phyloP scores from a whole-genome alignment of 495 filamentous ascomycete genomes.

The Trichoderma reesei region DNA sequence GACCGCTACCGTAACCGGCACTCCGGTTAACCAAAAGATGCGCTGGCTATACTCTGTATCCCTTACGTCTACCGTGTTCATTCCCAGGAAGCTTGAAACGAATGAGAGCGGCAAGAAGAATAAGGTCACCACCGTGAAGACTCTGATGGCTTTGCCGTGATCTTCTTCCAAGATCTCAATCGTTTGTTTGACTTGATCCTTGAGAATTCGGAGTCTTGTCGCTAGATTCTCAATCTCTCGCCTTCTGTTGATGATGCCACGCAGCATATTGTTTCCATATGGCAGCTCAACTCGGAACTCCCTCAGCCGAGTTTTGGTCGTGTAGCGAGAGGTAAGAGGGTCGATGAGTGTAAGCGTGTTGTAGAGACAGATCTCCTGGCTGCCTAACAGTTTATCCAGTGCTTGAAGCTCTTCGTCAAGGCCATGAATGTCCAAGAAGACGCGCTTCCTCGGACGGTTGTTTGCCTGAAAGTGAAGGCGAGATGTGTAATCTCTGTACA shows the following conservation, averaged over 20 bases:
- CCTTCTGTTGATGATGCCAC: neutral
- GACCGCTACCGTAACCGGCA: conserved; percentile 27
- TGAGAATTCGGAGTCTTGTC: conserved; percentile 6
- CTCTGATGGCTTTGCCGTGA: conserved; percentile 19
- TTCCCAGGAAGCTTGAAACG: conserved; percentile 17
- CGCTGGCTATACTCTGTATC: conserved; percentile 25
- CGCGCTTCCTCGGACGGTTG: conserved; percentile 11
- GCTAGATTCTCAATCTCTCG: conserved; percentile 7
- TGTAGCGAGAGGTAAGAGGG: neutral
- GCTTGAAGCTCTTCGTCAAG: conserved; percentile 16
- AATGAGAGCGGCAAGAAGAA: conserved; percentile 15
- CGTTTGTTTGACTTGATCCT: conserved; percentile 10
- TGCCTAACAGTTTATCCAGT: conserved; percentile 3
- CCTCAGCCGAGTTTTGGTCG: neutral
- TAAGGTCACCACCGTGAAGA: conserved; percentile 24
- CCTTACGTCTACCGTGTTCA: conserved; percentile 35
- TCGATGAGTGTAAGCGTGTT: conserved; percentile 7
- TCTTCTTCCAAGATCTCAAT: conserved; percentile 11
- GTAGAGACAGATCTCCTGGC: conserved; percentile 5
- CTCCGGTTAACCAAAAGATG: conserved; percentile 30
- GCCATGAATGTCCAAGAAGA: conserved; percentile 13
- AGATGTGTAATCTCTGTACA: conserved; percentile 10
- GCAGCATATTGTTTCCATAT: neutral
- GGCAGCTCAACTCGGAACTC: neutral
- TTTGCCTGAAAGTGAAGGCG: conserved; percentile 11